phyloP scores from a whole-genome alignment of 495 filamentous ascomycete genomes.

The Hypoxylon fuscum region DNA sequence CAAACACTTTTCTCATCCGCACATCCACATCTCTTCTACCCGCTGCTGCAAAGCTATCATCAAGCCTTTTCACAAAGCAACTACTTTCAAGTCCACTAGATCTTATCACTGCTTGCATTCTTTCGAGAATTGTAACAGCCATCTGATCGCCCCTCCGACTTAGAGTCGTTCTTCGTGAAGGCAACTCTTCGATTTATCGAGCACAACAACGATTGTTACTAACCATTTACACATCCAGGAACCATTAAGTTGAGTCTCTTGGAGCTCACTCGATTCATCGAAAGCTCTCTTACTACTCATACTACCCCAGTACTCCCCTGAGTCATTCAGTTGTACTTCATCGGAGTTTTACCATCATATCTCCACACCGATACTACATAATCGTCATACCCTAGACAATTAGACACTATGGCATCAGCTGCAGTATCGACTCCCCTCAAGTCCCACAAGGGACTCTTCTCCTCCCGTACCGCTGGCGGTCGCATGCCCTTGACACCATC shows the following conservation, averaged over 20 bases:
- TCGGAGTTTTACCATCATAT: conserved; percentile 44
- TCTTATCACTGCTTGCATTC: conserved; percentile 46
- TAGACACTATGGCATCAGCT: conserved; percentile 80
- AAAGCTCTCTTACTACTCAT: conserved; percentile 45
- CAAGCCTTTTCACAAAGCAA: conserved; percentile 42
- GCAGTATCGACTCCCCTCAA: conserved; percentile 91
- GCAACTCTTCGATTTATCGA: conserved; percentile 60
- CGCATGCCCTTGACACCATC: conserved; percentile 95
- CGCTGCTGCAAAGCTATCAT: conserved; percentile 30
- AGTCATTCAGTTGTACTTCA: conserved; percentile 62
- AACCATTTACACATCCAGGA: conserved; percentile 60
- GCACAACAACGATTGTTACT: conserved; percentile 60
- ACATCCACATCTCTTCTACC: conserved; percentile 24
- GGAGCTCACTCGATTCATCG: conserved; percentile 62
- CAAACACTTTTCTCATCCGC: conserved; percentile 46
- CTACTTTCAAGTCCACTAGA: conserved; percentile 52
- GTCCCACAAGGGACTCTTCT: conserved; percentile 92
- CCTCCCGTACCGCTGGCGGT: conserved; percentile 88
- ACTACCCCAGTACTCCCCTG: conserved; percentile 35
- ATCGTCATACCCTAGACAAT: conserved; percentile 44
- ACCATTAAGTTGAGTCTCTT: conserved; percentile 73
- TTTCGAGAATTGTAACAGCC: conserved; percentile 37
- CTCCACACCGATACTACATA: conserved; percentile 46
- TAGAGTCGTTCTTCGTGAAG: conserved; percentile 47
- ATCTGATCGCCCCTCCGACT: conserved; percentile 59